Evolutionary conservation across 2,329 filamentous ascomycete genomes (phyloP).

Genomic region (Byssochlamys sp.): DNA sequence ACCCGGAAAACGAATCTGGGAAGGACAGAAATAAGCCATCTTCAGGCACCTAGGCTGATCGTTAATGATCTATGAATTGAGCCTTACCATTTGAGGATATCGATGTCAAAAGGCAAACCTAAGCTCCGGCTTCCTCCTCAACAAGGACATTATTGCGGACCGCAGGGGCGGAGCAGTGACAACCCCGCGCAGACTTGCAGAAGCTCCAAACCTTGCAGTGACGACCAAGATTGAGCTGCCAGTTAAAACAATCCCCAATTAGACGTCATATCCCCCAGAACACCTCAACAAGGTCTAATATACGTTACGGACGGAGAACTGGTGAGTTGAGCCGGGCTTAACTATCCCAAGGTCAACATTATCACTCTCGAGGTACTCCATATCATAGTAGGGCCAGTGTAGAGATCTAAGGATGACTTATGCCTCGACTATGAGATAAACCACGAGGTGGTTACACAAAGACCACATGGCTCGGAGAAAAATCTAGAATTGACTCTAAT

Average conservation of each 20-base stretch:
- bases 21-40: neutral
- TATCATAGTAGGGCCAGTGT: too few relatives aligned
- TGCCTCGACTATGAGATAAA: neutral
- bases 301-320: neutral
- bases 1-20: too few relatives aligned
- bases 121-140: neutral
- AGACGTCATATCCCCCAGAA: neutral
- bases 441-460: neutral
- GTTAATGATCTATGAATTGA: neutral
- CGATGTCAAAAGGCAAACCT: neutral
- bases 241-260: neutral
- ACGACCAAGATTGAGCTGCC: neutral
- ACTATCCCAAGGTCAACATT: neutral
- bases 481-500: neutral
- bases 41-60: neutral
- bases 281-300: neutral
- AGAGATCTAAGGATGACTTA: neutral
- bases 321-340: neutral
- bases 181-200: neutral
- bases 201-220: neutral
- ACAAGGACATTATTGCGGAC: neutral
- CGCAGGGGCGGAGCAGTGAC: neutral
- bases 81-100: neutral
- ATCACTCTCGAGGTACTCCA: neutral
- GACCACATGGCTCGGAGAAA: neutral